Evolutionary conservation across 495 filamentous ascomycete species (phyloP).

Genomic region (Lophiostoma macrostomum): DNA sequence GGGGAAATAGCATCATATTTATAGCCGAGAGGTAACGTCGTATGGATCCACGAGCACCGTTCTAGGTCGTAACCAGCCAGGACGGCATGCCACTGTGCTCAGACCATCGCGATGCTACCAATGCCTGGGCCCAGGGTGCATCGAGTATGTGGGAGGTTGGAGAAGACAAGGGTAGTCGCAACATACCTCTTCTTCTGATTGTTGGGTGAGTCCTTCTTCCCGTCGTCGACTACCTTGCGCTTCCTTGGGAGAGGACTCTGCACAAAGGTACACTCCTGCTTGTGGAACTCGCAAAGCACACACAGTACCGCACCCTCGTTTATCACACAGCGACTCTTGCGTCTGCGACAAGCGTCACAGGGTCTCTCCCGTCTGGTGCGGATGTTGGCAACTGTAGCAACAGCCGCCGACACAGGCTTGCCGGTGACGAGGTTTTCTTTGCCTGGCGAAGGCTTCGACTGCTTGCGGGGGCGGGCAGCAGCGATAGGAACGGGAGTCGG

Average conservation of each 20-base stretch:
- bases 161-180: background rate
- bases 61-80: too few species aligned
- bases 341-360: conserved; percentile 73
- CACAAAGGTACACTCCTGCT: conserved; percentile 50
- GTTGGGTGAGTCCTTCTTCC: conserved; percentile 31
- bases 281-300: conserved; percentile 53
- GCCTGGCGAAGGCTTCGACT: conserved; percentile 30
- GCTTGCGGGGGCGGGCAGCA: conserved; percentile 31
- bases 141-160: conserved; percentile 53
- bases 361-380: conserved; percentile 37
- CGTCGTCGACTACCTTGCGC: conserved; percentile 42
- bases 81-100: too few species aligned
- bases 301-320: conserved; percentile 77
- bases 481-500: conserved; percentile 38
- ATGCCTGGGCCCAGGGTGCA: conserved; percentile 42
- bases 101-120: too few species aligned
- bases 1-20: background rate
- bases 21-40: too few species aligned
- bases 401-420: conserved; percentile 28
- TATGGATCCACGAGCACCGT: too few species aligned
- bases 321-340: conserved; percentile 88
- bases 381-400: conserved; percentile 34
- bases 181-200: conserved; percentile 38
- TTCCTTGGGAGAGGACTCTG: conserved; percentile 52
- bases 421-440: conserved; percentile 40